Evolutionary conservation across 2,329 filamentous ascomycete genomes (phyloP), one percentile per base, ranked within the genome.

Genomic region (Herpotrichia juniperi): DNA sequence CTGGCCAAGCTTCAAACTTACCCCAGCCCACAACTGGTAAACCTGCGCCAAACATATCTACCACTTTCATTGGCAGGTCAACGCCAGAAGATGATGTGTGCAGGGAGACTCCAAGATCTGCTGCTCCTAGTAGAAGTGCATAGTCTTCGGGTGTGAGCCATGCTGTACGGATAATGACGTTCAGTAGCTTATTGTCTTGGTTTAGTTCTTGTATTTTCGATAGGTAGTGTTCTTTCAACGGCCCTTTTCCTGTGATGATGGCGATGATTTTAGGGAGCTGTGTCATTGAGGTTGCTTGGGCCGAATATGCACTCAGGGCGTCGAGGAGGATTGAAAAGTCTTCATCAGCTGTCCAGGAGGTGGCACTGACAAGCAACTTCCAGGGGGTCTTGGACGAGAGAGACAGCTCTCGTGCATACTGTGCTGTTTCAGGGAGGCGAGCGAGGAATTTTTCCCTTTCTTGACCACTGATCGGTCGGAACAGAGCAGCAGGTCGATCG

Each of bases 61-160:
- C 93, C 1, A 99, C 92, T 76, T 99, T 99, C 94, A 99, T 99
- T 0, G 94, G 94, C 17, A 99, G 79, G 74, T 99, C 94, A 0
- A 99, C 92, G 1, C 94, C 94, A 2, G 91, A 96, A 60, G 90
- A 96, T 12, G 92, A 97, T 59, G 86, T 96, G 76, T 99, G 94
- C 22, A 99, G 79, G 50, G 91, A 96, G 21, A 99, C 85, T 9
- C 94, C 94, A 0, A 99, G 79, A 64, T 97, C 93, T 2, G 94
- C 92, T 39, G 88, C 88, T 10, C 88, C 90, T 25, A 99, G 85
- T 3, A 99, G 81, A 1, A 79, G 81, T 1, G 94, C 93, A 70
- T 99, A 99, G 72, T 96, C 89, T 48, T 85, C 80, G 4, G 90
- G 88, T 8, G 85, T 88, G 16, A 99, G 82, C 88, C 94, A 99